Evolutionary conservation across 2,329 filamentous ascomycete species (phyloP).

Genomic region (Diplodia sapinea): DNA sequence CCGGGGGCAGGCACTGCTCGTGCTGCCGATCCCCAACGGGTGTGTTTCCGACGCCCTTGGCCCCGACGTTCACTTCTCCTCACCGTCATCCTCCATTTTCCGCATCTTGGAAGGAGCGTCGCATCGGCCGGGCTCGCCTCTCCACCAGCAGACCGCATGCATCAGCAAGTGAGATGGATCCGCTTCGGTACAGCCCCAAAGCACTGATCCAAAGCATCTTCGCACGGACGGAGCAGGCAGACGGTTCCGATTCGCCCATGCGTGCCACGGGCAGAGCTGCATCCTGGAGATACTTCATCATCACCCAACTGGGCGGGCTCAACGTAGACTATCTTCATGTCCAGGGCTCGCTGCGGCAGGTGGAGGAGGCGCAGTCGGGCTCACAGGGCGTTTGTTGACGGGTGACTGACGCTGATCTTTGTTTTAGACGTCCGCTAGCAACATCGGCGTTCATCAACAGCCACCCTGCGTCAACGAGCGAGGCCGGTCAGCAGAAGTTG

Average conservation of each 20-base stretch:
- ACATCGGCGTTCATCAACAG: constrained; percentile 70
- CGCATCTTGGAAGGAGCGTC: neutral
- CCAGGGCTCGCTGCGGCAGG: neutral
- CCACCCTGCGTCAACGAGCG: constrained; percentile 54
- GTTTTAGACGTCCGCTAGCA: constrained; percentile 62
- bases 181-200: constrained; percentile 9
- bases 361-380: neutral
- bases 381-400: neutral
- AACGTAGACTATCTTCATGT: neutral
- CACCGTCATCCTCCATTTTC: constrained; percentile 23
- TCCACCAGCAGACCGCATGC: neutral
- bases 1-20: constrained; percentile 15
- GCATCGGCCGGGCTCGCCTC: constrained; percentile 3
- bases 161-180: constrained; percentile 26
- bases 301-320: neutral
- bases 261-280: constrained; percentile 7
- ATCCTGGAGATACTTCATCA: neutral
- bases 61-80: constrained; percentile 1
- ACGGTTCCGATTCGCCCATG: constrained; percentile 9
- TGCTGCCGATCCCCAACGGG: constrained; percentile 24
- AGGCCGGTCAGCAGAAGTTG: constrained; percentile 31
- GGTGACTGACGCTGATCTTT: constrained; percentile 6
- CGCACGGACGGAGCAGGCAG: constrained; percentile 13
- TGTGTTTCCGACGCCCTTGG: constrained; percentile 14
- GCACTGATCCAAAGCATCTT: neutral